Percentiles rank a stretch among this genome's conserved stretches.
These are phyloP conservation scores for Leccinum sublutescens DNA, from an alignment of 768 basidiomycete species.

Conservation along the genomic window DNA sequence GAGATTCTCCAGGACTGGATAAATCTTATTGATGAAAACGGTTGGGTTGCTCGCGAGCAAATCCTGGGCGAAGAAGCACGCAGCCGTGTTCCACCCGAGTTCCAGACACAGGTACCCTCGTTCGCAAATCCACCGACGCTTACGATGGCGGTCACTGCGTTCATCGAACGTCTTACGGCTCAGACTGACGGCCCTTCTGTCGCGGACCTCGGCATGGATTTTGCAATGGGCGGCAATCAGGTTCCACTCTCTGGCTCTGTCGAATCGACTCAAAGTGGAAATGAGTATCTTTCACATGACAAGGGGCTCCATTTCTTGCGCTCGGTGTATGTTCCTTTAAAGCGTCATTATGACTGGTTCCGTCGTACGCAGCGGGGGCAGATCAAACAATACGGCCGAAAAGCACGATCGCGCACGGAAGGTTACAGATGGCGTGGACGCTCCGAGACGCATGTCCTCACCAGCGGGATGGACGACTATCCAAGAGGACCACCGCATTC, in stretches of 20 bases:
- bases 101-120: constrained; percentile 89
- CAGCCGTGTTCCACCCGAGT: constrained; percentile 89
- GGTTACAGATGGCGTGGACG: constrained; percentile 95
- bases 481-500: constrained; percentile 86
- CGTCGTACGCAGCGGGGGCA: constrained; percentile 90
- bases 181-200: constrained; percentile 47
- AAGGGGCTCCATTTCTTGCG: constrained; percentile 67
- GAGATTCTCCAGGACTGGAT: constrained; percentile 93
- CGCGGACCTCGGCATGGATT: constrained; percentile 65
- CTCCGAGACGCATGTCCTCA: constrained; percentile 81
- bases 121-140: constrained; percentile 96
- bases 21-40: constrained; percentile 85
- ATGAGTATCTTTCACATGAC: constrained; percentile 55
- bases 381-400: constrained; percentile 85
- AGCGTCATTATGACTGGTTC: constrained; percentile 96
- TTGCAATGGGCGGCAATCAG: constrained; percentile 52
- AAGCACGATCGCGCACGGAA: constrained; percentile 82
- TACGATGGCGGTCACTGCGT: constrained; percentile 89
- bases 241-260: constrained; percentile 40
- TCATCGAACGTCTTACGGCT: constrained; percentile 70
- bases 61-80: constrained; percentile 96
- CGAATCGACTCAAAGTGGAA: constrained; percentile 33
- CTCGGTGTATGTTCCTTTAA: constrained; percentile 79
- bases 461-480: constrained; percentile 96
- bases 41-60: constrained; percentile 96